Evolutionary conservation across 441 rosid genomes (phyloP).

Genomic region (Erysimum pusillum): DNA sequence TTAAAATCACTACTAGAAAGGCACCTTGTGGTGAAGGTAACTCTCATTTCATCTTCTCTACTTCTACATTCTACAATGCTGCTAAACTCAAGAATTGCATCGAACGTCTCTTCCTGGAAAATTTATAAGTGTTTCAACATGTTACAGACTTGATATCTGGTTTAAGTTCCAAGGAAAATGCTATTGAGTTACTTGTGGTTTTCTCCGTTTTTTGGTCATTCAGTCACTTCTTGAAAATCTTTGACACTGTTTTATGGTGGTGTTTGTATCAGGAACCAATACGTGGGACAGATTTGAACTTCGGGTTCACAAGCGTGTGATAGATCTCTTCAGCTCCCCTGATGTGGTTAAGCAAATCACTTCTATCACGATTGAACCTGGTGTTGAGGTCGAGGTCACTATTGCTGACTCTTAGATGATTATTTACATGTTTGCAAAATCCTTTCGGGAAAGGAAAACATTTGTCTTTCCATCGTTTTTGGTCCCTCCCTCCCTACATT

Average conservation of each 20-base stretch:
- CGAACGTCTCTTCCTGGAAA: background rate
- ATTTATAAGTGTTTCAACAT: background rate
- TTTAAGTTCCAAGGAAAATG: background rate
- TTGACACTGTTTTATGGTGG: background rate
- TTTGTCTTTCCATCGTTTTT: background rate
- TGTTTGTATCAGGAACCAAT: slow-evolving; percentile 54
- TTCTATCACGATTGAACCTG: slow-evolving; percentile 64
- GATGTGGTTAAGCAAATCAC: slow-evolving; percentile 70
- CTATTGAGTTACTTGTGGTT: background rate
- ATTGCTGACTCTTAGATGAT: slow-evolving; percentile 56
- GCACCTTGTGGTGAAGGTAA: slow-evolving; percentile 71
- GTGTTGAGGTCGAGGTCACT: slow-evolving; percentile 67
- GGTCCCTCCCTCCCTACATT: background rate
- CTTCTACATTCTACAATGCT: background rate
- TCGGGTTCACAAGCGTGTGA: slow-evolving; percentile 61
- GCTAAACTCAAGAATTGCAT: background rate
- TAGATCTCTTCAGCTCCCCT: slow-evolving; percentile 64
- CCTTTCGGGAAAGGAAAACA: no score
- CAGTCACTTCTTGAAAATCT: background rate
- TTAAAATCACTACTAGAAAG: slow-evolving; percentile 59
- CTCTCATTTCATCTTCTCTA: background rate
- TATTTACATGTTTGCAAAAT: no score
- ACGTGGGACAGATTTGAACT: slow-evolving; percentile 66
- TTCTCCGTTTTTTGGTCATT: background rate
- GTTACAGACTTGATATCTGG: background rate